Base-by-base conservation (phyloP, 345 rosid genomes). In the Theobroma cacao region DNA sequence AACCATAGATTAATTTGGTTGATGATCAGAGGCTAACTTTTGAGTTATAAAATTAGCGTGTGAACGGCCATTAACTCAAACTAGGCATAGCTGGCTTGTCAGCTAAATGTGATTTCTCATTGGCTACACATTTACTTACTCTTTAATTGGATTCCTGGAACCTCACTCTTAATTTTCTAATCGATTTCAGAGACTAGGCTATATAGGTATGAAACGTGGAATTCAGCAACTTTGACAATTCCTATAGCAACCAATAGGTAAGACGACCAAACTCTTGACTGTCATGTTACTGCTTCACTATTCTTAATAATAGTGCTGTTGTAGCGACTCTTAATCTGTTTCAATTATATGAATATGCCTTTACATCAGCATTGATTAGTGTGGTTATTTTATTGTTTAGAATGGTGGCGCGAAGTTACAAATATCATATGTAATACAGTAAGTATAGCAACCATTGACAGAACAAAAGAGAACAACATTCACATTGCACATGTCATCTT, bases 61-160 rank as follows among this genome's bases (percentile, higher is more conserved):
- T 78, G 81, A 78, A 28, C 34, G 15, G 17, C 33, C 17, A 40
- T 74, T 65, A 31, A 66, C 22, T 66, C 61, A 26, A 41, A 22
- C 58, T 6, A 71, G 70, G 60, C 41, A 31, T 45, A 74, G 75
- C 82, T 74, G 78, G 78, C 68, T 66, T 79, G 78, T 79, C 82
- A 74, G 75, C 67, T 28, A 41, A 52, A n/a, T 63, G 14, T 61
- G 43, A 74, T 30, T 72, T 20, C 75, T 33, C 38, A 30, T 50
- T 65, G 66, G 66, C 66, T 60, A 28, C 13, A 10, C 63, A 58
- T 58, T 58, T 58, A 3, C 2, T 18, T 36, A 38, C 70, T 20
- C 28, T 36, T 34, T 36, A 10, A 36, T 36, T 3, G 41, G 66
- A 62, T 62, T 62, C 66, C 41, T 33, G 5, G 15, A 61, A 31